Conservation (phyloP, 2,329 filamentous ascomycete genomes). For the Aspergillus fischeri region DNA sequence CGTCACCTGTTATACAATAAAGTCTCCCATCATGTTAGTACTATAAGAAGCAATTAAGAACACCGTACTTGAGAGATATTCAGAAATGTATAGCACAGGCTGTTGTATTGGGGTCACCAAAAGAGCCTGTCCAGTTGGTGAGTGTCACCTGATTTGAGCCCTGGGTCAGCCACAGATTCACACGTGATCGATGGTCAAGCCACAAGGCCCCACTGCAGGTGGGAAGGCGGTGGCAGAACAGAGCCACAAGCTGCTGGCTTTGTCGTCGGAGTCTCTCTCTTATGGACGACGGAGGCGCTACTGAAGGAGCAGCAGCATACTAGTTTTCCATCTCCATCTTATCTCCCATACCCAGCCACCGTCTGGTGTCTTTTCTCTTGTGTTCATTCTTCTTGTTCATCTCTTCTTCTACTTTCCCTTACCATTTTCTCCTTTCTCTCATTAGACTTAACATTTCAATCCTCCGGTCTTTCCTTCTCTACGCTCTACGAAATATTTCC, state of each 20-base stretch:
- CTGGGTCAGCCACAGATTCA: not conserved
- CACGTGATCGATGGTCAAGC: not conserved
- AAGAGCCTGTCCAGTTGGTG: not conserved
- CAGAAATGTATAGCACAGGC: not conserved
- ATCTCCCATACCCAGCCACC: not conserved
- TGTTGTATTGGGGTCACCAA: too few relatives aligned
- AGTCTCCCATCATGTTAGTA: too few relatives aligned
- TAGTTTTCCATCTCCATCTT: not conserved
- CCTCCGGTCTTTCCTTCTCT: constrained; percentile 1
- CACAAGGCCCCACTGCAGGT: not conserved
- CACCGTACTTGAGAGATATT: too few relatives aligned
- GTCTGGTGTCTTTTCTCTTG: not conserved
- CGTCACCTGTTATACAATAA: not conserved
- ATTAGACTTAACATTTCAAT: constrained; percentile 1
- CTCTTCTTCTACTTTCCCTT: not conserved
- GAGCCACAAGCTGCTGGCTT: not conserved
- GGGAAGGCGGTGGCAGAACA: not conserved
- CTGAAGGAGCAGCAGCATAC: not conserved
- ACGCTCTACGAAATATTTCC: not conserved
- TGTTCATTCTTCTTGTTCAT: not conserved
- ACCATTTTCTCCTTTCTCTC: not conserved
- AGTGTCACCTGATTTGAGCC: not conserved
- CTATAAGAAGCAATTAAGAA: too few relatives aligned
- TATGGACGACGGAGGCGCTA: not conserved
- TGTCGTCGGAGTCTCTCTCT: not conserved